A percentile compares a stretch with the other conserved stretches of the same genome.
These are phyloP conservation scores for Coemansia sp. DNA, from an alignment of 192 early-diverging fungal genomes.

Conservation along the genomic window DNA sequence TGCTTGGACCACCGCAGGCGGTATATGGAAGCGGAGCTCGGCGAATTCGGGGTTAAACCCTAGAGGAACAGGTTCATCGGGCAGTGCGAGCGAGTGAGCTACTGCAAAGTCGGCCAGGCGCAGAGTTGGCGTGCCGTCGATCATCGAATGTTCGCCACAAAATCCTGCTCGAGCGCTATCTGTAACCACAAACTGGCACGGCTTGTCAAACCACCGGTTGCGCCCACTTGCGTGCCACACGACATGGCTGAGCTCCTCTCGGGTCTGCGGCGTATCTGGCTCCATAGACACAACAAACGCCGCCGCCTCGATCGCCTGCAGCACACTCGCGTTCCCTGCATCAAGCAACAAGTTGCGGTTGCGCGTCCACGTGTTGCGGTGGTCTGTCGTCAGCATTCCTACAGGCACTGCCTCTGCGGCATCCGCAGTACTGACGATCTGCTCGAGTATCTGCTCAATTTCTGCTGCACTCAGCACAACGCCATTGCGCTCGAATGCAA, in stretches of 20 bases:
- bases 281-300: constrained; percentile 92
- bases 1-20: constrained; percentile 55
- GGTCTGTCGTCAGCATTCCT: constrained; percentile 86
- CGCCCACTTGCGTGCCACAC: constrained; percentile 95
- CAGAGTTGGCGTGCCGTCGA: constrained; percentile 93
- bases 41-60: constrained; percentile 19
- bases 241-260: constrained; percentile 81
- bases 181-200: constrained; percentile 91
- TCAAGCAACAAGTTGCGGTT: constrained; percentile 63
- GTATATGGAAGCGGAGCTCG: constrained; percentile 71
- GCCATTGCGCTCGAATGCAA: constrained; percentile 67
- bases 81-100: constrained; percentile 51
- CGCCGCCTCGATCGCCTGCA: constrained; percentile 88
- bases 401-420: constrained; percentile 63
- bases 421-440: constrained; percentile 70
- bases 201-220: constrained; percentile 97
- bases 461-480: constrained; percentile 66
- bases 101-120: constrained; percentile 82
- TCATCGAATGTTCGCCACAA: constrained; percentile 89
- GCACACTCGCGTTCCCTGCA: constrained; percentile 64
- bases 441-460: constrained; percentile 70
- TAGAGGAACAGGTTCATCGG: constrained; percentile 49
- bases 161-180: constrained; percentile 97
- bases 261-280: constrained; percentile 79
- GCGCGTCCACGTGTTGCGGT: constrained; percentile 91